A percentile compares a stretch with the other conserved stretches of the same genome.
These are phyloP conservation scores for Ustilago nuda DNA, from an alignment of 1,284 basidiomycete species.

Conservation along the genomic window DNA sequence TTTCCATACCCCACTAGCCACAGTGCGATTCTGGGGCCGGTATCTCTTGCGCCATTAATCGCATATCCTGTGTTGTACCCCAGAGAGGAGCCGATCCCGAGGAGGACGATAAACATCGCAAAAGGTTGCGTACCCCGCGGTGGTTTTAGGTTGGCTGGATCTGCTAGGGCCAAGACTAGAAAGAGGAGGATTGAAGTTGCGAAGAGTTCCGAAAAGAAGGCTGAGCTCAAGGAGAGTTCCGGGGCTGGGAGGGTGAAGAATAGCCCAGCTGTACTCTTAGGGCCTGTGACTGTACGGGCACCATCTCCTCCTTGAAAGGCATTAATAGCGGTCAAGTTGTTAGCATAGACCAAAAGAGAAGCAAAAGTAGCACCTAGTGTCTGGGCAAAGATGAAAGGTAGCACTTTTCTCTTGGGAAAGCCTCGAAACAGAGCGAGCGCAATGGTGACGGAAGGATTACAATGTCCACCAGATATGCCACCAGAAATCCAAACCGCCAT, in stretches of 20 bases:
- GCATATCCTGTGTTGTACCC: constrained; percentile 77
- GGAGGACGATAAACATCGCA: constrained; percentile 74
- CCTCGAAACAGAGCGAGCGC: constrained; percentile 77
- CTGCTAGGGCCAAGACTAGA: constrained; percentile 52
- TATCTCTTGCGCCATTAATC: constrained; percentile 77
- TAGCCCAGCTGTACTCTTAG: constrained; percentile 75
- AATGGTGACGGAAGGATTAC: constrained; percentile 72
- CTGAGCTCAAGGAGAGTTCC: constrained; percentile 36
- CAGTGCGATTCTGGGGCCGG: constrained; percentile 76
- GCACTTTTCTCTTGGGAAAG: constrained; percentile 84
- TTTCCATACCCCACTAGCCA: constrained; percentile 76
- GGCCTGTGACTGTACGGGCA: constrained; percentile 74
- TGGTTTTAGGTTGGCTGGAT: constrained; percentile 71
- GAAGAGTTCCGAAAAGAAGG: constrained; percentile 55
- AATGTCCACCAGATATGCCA: constrained; percentile 58
- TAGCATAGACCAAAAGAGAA: constrained; percentile 78
- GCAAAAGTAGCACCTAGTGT: constrained; percentile 78
- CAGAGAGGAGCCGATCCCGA: constrained; percentile 74
- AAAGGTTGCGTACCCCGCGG: constrained; percentile 74
- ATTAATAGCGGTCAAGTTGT: constrained; percentile 81
- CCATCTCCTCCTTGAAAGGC: constrained; percentile 76
- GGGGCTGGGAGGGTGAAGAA: constrained; percentile 76
- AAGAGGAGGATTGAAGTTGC: constrained; percentile 56
- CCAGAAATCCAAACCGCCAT: constrained; percentile 57
- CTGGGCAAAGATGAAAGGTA: constrained; percentile 79